These are phyloP conservation scores for Rosa persica DNA, from an alignment of 306 rosid species.

Conservation along the genomic window DNA sequence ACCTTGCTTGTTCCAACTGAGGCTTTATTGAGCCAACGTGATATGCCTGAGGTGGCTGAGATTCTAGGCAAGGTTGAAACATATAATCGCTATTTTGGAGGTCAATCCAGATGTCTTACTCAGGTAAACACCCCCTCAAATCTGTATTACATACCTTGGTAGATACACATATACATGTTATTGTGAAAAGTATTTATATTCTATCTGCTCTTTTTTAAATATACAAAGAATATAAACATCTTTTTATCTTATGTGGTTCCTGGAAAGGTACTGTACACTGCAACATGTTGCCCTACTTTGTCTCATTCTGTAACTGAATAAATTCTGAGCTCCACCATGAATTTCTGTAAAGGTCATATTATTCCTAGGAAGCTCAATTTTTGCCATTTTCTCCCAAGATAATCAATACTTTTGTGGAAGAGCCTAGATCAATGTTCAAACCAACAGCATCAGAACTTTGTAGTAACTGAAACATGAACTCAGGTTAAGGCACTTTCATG, in stretches of 20 bases:
- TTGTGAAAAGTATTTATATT: neutral
- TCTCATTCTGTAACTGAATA: neutral
- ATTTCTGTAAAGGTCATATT: neutral
- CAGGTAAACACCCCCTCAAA: conserved; percentile 45
- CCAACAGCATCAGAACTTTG: neutral
- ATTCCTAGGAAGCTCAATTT: neutral
- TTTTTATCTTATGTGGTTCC: neutral
- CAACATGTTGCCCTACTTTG: neutral
- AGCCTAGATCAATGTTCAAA: neutral
- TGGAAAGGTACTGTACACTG: neutral
- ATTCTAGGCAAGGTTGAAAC: conserved; percentile 43
- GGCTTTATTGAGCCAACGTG: conserved; percentile 34
- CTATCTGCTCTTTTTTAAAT: neutral
- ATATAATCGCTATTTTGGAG: conserved; percentile 70
- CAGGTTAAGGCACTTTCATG: neutral
- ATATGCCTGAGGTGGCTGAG: conserved; percentile 43
- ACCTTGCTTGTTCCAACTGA: conserved; percentile 65
- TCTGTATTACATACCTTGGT: neutral
- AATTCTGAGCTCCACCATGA: neutral
- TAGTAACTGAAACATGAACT: neutral
- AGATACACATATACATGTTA: neutral
- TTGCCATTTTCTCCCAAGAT: neutral
- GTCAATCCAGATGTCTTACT: conserved; percentile 29
- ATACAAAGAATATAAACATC: neutral
- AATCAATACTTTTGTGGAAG: neutral